These are phyloP conservation scores for Boechera divaricarpa DNA, from an alignment of 345 rosid genomes.

Conservation along the genomic window DNA sequence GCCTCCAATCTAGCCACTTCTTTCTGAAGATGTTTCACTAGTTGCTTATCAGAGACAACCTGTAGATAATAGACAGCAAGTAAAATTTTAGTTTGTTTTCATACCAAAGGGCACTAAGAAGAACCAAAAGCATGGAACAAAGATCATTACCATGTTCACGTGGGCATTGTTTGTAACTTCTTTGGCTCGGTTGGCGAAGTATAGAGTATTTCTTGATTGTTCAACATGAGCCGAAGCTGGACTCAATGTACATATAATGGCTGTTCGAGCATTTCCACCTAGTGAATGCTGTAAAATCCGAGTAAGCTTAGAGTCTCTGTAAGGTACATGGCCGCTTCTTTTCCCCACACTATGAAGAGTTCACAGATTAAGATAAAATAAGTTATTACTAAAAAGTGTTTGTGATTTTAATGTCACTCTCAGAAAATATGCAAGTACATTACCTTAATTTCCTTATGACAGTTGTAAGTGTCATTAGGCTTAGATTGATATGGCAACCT, in stretches of 20 bases:
- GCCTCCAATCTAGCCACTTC: conserved; percentile 99
- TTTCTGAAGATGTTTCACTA: conserved; percentile 98
- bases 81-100: background rate
- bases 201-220: conserved; percentile 96
- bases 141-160: conserved; percentile 85
- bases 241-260: conserved; percentile 95
- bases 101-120: conserved; percentile 16
- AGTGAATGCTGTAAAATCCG: conserved; percentile 98
- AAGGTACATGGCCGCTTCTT: conserved; percentile 93
- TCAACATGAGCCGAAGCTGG: conserved; percentile 90
- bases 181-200: conserved; percentile 96
- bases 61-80: conserved; percentile 29
- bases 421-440: conserved; percentile 27
- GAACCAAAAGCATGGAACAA: conserved; percentile 20
- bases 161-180: conserved; percentile 99
- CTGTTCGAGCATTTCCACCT: conserved; percentile 99
- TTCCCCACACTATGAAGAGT: conserved; percentile 75
- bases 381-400: background rate
- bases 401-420: conserved; percentile 2
- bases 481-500: conserved; percentile 99
- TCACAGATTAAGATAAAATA: conserved; percentile 22
- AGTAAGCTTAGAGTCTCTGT: conserved; percentile 97
- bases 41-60: conserved; percentile 97
- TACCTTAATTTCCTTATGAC: conserved; percentile 98
- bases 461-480: conserved; percentile 98